Conservation (phyloP, 2,329 filamentous ascomycete species). For the Aureobasidium sp. region DNA sequence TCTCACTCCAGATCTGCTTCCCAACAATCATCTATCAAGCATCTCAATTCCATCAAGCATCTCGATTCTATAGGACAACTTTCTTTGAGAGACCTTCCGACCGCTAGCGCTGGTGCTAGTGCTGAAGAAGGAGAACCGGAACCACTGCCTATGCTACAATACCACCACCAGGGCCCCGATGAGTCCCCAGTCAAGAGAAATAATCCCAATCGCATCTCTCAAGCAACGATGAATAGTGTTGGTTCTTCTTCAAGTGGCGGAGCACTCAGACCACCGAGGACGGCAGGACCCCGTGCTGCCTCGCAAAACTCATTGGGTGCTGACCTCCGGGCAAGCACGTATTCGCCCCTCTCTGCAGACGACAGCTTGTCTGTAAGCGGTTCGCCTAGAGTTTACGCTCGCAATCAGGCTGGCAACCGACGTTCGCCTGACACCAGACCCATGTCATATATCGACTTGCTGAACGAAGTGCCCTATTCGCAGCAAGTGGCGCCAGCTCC, state of each 20-base stretch:
- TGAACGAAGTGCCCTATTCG: conserved; percentile 63
- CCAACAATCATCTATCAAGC: conserved; percentile 14
- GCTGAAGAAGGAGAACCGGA: conserved; percentile 22
- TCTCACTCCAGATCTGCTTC: conserved; percentile 13
- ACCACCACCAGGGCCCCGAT: conserved; percentile 41
- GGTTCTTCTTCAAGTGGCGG: conserved; percentile 26
- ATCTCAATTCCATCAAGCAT: conserved; percentile 13
- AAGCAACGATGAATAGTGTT: conserved; percentile 25
- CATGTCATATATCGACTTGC: conserved; percentile 53
- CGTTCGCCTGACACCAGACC: conserved; percentile 53
- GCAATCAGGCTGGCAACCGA: conserved; percentile 45
- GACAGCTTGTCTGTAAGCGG: conserved; percentile 28
- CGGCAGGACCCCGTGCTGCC: conserved; percentile 58
- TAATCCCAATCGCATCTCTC: conserved; percentile 24
- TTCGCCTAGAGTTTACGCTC: conserved; percentile 37
- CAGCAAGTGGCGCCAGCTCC: conserved; percentile 62
- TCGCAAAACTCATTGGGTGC: conserved; percentile 72
- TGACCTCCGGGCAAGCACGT: conserved; percentile 59
- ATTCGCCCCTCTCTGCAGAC: conserved; percentile 45
- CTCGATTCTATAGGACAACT: conserved; percentile 15
- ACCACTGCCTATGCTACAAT: conserved; percentile 38
- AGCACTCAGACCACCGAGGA: conserved; percentile 38
- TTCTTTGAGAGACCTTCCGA: conserved; percentile 20
- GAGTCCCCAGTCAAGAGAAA: conserved; percentile 26
- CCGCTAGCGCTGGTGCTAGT: conserved; percentile 19